Evolutionary conservation across 495 filamentous ascomycete genomes (phyloP), one percentile per base, ranked within the genome.

Genomic region (Hypoxylon intermedium): DNA sequence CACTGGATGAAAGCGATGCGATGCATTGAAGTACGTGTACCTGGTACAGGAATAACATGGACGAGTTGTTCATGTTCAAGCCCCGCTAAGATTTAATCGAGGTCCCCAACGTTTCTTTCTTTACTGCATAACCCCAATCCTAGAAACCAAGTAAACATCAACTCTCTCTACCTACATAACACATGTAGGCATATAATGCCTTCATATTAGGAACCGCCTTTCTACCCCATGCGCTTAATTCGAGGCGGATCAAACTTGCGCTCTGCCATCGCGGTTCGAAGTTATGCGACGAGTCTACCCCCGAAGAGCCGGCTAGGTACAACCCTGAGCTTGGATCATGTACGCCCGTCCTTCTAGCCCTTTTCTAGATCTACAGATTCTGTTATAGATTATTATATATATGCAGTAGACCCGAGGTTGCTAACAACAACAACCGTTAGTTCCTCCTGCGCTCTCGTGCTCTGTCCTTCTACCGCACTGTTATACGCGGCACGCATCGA

Each of bases 391-490:
- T n/a, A n/a, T n/a, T n/a, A n/a, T n/a, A n/a, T n/a, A n/a, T n/a
- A n/a, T n/a, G n/a, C n/a, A n/a, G n/a, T n/a, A n/a, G n/a, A n/a
- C n/a, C n/a, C n/a, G n/a, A n/a, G n/a, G n/a, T n/a, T n/a, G n/a
- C n/a, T n/a, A n/a, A n/a, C n/a, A n/a, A n/a, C n/a, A n/a, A n/a
- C n/a, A n/a, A n/a, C 5, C 31, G 13, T 34, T 53, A 89, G 86
- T 89, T 89, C 58, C 73, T 89, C 33, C 83, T 86, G 62, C 68
- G 85, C 23, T 67, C 75, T 18, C 76, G 80, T 38, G 82, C 75
- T 3, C 66, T 89, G 3, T 75, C 79, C 1, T 66, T 89, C 21
- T 89, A 85, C 72, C 80, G 84, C 7, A 72, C 73, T n/a, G 81
- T 88, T 26, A 50, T 86, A 15, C 77, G 85, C 15, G 76, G 70